Percentiles rank a stretch among this genome's conserved stretches.
phyloP scores from a whole-genome alignment of 352 stramenopile genomes.

The Halophytophthora batemanensis region DNA sequence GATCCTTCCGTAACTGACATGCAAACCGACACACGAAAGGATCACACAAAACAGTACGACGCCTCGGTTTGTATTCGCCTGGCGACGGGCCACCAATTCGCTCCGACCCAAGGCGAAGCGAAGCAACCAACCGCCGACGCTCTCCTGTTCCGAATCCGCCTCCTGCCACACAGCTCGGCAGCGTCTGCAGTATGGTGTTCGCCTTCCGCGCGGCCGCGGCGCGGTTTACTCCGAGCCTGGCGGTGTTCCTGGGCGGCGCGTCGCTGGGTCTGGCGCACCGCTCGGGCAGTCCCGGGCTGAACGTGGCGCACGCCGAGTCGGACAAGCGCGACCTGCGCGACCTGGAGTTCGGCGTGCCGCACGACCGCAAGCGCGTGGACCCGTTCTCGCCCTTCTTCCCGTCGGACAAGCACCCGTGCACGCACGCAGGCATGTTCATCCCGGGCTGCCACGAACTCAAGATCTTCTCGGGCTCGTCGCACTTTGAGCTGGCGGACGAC shows the following conservation, averaged over 20 bases:
- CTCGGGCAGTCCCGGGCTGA: slow-evolving; percentile 15
- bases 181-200: slow-evolving; percentile 71
- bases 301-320: slow-evolving; percentile 33
- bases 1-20: too few species aligned
- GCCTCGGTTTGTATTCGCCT: too few species aligned
- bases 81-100: too few species aligned
- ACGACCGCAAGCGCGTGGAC: slow-evolving; percentile 87
- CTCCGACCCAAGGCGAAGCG: too few species aligned
- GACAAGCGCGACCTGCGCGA: slow-evolving; percentile 81
- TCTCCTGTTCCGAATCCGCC: background rate
- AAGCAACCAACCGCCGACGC: slow-evolving; percentile 6
- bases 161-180: background rate
- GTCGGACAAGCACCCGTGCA: slow-evolving; percentile 90
- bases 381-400: slow-evolving; percentile 88
- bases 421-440: slow-evolving; percentile 90
- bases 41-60: too few species aligned
- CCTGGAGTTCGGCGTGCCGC: slow-evolving; percentile 81
- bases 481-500: slow-evolving; percentile 88
- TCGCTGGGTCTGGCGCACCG: slow-evolving; percentile 42
- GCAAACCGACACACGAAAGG: too few species aligned
- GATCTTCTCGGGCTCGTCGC: slow-evolving; percentile 91
- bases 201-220: slow-evolving; percentile 41
- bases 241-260: slow-evolving; percentile 55
- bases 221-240: slow-evolving; percentile 39
- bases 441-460: slow-evolving; percentile 91